These are phyloP conservation scores for Tilletiaria anomala DNA, from an alignment of 1,284 basidiomycete genomes.

Conservation along the genomic window DNA sequence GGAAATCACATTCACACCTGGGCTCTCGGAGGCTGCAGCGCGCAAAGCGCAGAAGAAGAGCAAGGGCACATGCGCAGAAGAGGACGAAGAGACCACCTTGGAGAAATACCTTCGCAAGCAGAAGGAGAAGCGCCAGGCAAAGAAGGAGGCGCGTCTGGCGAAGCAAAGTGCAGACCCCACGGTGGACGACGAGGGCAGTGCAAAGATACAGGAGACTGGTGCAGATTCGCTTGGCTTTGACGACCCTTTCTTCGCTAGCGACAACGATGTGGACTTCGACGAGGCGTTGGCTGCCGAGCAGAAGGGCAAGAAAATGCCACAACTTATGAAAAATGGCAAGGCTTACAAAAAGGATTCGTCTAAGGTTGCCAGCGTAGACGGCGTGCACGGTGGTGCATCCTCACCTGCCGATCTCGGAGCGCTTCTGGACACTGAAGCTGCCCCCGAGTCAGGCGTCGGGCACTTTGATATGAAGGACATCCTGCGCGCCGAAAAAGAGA, in stretches of 20 bases:
- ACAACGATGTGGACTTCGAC: constrained; percentile 30
- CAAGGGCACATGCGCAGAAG: constrained; percentile 6
- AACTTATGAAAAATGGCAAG: constrained; percentile 39
- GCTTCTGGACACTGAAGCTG: neutral
- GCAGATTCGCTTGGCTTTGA: constrained; percentile 12
- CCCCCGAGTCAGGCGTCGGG: constrained; percentile 20
- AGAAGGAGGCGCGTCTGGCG: constrained; percentile 25
- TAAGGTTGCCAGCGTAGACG: too few relatives aligned
- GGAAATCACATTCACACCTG: constrained; percentile 38
- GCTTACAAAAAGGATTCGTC: constrained; percentile 7
- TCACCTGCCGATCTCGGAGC: too few relatives aligned
- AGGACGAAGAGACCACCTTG: constrained; percentile 32
- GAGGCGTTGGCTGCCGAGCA: constrained; percentile 44
- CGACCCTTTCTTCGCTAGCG: constrained; percentile 56
- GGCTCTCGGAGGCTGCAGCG: constrained; percentile 23
- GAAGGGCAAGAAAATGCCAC: too few relatives aligned
- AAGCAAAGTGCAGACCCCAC: constrained; percentile 2
- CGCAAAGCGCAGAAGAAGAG: constrained; percentile 9
- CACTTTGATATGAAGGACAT: constrained; percentile 90
- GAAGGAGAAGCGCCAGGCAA: constrained; percentile 26
- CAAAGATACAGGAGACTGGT: constrained; percentile 3
- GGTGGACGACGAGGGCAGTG: constrained; percentile 2
- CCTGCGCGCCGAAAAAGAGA: constrained; percentile 58
- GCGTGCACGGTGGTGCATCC: too few relatives aligned
- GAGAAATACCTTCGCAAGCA: constrained; percentile 38